Conservation (phyloP, 2,329 filamentous ascomycete species). For the Microascus cirrosus region DNA sequence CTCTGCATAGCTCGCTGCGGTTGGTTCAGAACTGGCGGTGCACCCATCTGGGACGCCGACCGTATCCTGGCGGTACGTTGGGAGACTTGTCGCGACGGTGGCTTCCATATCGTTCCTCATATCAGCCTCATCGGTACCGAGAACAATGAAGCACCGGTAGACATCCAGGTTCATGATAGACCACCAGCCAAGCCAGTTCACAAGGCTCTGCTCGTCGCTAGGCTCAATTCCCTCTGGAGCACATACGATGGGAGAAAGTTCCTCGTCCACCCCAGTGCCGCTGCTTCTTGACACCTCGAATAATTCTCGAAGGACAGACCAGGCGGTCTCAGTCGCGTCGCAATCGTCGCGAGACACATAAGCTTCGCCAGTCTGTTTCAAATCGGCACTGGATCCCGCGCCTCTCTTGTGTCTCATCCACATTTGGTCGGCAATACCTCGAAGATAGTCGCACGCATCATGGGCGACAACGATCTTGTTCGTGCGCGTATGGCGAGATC, state of each 20-base stretch:
- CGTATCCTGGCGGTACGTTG: slow-evolving; percentile 21
- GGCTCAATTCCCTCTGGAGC: slow-evolving; percentile 36
- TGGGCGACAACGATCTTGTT: slow-evolving; percentile 16
- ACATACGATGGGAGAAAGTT: slow-evolving; percentile 28
- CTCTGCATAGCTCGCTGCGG: not conserved
- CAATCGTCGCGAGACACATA: slow-evolving; percentile 7
- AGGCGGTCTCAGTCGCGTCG: not conserved
- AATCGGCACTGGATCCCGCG: not conserved
- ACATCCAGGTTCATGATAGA: slow-evolving; percentile 33
- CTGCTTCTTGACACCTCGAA: not conserved
- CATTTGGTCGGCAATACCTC: slow-evolving; percentile 11
- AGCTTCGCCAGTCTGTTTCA: too few relatives aligned
- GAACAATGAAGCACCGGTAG: slow-evolving; percentile 42
- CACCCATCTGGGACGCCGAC: slow-evolving; percentile 18
- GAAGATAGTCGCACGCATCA: slow-evolving; percentile 17
- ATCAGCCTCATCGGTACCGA: slow-evolving; percentile 30
- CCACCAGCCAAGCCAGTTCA: slow-evolving; percentile 55
- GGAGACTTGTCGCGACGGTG: slow-evolving; percentile 7
- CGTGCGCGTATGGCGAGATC: not conserved
- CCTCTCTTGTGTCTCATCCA: not conserved
- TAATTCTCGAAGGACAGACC: not conserved
- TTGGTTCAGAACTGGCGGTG: not conserved
- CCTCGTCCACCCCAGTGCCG: slow-evolving; percentile 14
- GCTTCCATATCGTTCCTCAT: slow-evolving; percentile 4
- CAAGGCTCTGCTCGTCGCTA: slow-evolving; percentile 50